Evolutionary conservation across 108 stramenopile species (phyloP), one percentile per base, ranked within the genome.

Genomic region (Skeletonema costatum): DNA sequence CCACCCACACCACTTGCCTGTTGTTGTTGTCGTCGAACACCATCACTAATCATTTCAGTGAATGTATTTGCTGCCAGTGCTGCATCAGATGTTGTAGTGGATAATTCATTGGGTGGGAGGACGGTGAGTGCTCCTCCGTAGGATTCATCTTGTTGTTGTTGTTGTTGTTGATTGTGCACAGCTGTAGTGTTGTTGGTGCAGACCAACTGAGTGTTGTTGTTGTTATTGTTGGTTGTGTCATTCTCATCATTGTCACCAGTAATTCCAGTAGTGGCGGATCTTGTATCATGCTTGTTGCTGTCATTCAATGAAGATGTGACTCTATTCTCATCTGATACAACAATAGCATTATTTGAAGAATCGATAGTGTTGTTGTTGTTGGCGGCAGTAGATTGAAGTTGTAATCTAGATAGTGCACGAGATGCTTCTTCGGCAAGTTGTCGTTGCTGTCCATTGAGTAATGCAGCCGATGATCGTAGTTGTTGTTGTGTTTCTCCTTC

Each of bases 101-200:
- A 73, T 17, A 83, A 41, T 70, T 77, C 76, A 63, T 83, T 77
- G 67, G 82, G 72, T 50, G 82, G 82, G 19, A 77, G 64, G 32
- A 82, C 59, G n/a, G 81, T 76, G 50, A 82, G 30, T 32, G 74
- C 80, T 48, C 66, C 21, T 36, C 74, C 69, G 44, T 77, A 32
- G 16, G n/a, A 13, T 62, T 6, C 73, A 38, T 50, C 11, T 31
- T 19, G 41, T 65, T 25, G 25, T 25, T 50, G 63, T 31, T 19
- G 41, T 65, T 25, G 25, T 25, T 50, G 63, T 35, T 61, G 38
- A 51, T 51, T 19, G 19, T 51, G n/a, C 4, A 1, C 17, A 29
- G 2, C n/a, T 21, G 13, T 62, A n/a, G 19, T 62, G 10, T 30
- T 50, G 13, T 16, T 32, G 11, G 58, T 17, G 35, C 38, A 16